phyloP scores from a whole-genome alignment of 2,329 filamentous ascomycete genomes.

The Paecilomyces sp. region DNA sequence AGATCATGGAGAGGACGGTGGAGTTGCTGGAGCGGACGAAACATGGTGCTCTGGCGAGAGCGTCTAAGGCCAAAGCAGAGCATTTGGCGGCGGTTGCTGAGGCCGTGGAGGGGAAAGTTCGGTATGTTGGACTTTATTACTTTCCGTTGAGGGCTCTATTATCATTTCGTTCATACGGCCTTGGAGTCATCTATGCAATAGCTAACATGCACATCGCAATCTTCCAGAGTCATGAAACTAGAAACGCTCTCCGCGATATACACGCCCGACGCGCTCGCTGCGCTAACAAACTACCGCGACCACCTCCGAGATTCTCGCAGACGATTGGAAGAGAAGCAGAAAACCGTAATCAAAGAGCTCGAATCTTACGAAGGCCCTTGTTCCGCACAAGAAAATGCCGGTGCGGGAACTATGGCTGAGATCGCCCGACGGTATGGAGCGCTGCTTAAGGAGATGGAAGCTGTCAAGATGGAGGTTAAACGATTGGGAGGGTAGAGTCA shows the following conservation, averaged over 20 bases:
- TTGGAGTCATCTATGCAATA: neutral
- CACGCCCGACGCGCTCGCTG: constrained; percentile 28
- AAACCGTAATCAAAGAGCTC: constrained; percentile 22
- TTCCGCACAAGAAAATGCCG: constrained; percentile 1
- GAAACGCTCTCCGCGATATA: constrained; percentile 30
- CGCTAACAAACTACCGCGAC: constrained; percentile 24
- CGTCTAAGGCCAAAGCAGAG: constrained; percentile 31
- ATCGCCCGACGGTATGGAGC: constrained; percentile 32
- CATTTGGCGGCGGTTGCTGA: constrained; percentile 32
- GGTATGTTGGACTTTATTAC: constrained; percentile 18
- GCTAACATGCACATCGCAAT: neutral
- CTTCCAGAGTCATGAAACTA: constrained; percentile 26
- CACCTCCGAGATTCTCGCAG: constrained; percentile 22
- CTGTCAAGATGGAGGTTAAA: constrained; percentile 27
- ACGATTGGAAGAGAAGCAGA: constrained; percentile 23
- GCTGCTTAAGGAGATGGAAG: constrained; percentile 30
- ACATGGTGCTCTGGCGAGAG: constrained; percentile 28
- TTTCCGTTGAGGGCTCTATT: neutral
- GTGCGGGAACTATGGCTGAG: constrained; percentile 21
- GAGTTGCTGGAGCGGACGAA: constrained; percentile 34
- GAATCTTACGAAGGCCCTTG: constrained; percentile 26
- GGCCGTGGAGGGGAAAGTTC: constrained; percentile 29
- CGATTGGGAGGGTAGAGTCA: constrained; percentile 12
- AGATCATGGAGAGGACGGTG: constrained; percentile 28
- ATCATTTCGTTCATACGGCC: neutral